These are phyloP conservation scores for Triticum timopheevii DNA, from an alignment of 176 grass and related monocot species.

Conservation along the genomic window DNA sequence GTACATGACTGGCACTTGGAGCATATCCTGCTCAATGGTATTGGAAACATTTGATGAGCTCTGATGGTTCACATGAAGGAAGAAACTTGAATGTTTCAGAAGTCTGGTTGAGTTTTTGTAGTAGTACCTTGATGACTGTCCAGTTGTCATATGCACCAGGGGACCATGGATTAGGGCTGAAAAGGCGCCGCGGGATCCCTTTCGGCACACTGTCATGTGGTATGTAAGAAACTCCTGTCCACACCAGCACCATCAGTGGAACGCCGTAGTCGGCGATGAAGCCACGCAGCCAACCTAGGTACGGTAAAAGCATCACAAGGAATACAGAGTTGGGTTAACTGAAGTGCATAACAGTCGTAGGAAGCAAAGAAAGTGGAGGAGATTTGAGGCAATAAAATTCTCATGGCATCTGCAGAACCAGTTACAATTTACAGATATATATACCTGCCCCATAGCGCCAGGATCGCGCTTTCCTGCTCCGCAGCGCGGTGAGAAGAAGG, in stretches of 20 bases:
- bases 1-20: slow-evolving; percentile 82
- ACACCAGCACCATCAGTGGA: slow-evolving; percentile 93
- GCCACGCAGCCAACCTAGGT: slow-evolving; percentile 83
- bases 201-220: slow-evolving; percentile 65
- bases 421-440: background rate
- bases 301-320: slow-evolving; percentile 12
- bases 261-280: slow-evolving; percentile 94
- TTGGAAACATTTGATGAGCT: slow-evolving; percentile 11
- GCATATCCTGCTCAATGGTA: slow-evolving; percentile 71
- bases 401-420: slow-evolving; percentile 5
- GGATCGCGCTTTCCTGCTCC: slow-evolving; percentile 93
- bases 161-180: slow-evolving; percentile 98
- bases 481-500: slow-evolving; percentile 84
- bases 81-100: slow-evolving; percentile 1
- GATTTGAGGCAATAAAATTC: background rate
- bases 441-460: slow-evolving; percentile 96
- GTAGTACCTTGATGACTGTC: slow-evolving; percentile 79
- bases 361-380: slow-evolving; percentile 12
- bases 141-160: slow-evolving; percentile 96
- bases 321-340: background rate
- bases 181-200: slow-evolving; percentile 89
- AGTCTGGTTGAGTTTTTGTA: background rate
- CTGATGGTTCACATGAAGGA: slow-evolving; percentile 7
- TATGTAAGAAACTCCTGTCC: slow-evolving; percentile 96
- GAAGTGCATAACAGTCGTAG: background rate